Conservation (phyloP, 768 basidiomycete genomes). For the Galerina marginata region DNA sequence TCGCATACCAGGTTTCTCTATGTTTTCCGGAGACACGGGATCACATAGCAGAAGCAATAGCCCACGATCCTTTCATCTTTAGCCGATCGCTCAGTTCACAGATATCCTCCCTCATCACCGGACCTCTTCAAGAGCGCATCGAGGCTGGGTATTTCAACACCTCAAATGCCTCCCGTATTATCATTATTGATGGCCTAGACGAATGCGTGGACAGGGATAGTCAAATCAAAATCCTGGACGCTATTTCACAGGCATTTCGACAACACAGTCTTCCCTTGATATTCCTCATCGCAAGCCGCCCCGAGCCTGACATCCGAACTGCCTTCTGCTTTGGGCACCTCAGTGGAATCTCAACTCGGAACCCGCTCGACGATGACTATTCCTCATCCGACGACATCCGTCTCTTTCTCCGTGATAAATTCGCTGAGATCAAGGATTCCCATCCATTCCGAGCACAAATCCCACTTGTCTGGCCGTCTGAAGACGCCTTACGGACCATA, state of each 20-base stretch:
- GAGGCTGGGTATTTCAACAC: background rate
- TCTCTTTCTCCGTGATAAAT: slow-evolving; percentile 3
- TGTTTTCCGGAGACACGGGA: background rate
- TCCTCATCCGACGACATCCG: slow-evolving; percentile 9
- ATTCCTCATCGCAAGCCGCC: slow-evolving; percentile 16
- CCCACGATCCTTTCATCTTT: background rate
- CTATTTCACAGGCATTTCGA: background rate
- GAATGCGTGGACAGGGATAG: slow-evolving; percentile 6
- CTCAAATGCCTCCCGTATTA: background rate
- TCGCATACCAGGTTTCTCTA: background rate
- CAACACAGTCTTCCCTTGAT: slow-evolving; percentile 1
- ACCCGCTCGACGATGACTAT: slow-evolving; percentile 12
- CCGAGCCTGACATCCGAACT: slow-evolving; percentile 4
- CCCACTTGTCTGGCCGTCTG: slow-evolving; percentile 5
- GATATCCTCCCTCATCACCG: background rate
- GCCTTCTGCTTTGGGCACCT: background rate
- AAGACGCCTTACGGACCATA: background rate
- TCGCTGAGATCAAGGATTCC: slow-evolving; percentile 4
- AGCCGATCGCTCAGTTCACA: background rate
- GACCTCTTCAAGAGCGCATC: slow-evolving; percentile 6
- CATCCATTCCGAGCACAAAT: background rate
- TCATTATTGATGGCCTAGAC: slow-evolving; percentile 20
- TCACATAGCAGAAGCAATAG: background rate
- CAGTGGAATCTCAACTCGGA: background rate
- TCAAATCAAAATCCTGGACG: slow-evolving; percentile 5